phyloP scores from a whole-genome alignment of 306 rosid species.

The Corylus heterophylla region DNA sequence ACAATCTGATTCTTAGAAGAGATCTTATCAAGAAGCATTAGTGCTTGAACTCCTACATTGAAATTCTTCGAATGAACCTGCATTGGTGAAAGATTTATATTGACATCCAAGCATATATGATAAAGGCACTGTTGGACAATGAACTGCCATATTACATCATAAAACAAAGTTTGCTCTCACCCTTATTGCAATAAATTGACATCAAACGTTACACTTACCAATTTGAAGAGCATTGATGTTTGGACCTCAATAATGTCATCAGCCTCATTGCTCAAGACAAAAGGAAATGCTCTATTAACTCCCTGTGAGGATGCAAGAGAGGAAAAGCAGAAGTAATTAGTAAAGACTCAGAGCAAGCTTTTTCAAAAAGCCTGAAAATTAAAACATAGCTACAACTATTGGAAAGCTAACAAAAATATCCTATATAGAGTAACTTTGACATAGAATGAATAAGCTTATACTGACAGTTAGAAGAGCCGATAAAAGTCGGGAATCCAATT shows the following conservation, averaged over 20 bases:
- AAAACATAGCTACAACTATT: not conserved
- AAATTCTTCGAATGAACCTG: conserved; percentile 97
- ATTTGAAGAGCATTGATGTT: conserved; percentile 87
- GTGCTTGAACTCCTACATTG: conserved; percentile 89
- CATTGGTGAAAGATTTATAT: conserved; percentile 25
- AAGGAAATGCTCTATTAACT: conserved; percentile 94
- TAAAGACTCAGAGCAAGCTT: not conserved
- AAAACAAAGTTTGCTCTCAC: not conserved
- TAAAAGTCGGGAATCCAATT: conserved; percentile 86
- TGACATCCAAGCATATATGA: conserved; percentile 7
- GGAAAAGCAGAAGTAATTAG: conserved; percentile 13
- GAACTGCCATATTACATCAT: not conserved
- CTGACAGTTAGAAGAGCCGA: conserved; percentile 82
- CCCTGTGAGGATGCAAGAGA: conserved; percentile 55
- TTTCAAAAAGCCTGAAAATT: not conserved
- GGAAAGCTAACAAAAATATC: not conserved
- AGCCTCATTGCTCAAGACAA: conserved; percentile 77
- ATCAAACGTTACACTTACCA: conserved; percentile 54
- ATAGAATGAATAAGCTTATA: not conserved
- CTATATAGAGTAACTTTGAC: not conserved
- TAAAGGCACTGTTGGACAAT: not conserved
- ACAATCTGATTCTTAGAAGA: conserved; percentile 89
- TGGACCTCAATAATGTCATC: conserved; percentile 90
- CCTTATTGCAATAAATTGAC: not conserved
- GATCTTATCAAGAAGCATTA: conserved; percentile 94